A percentile compares a stretch with the other conserved stretches of the same genome.
Evolutionary conservation across 78 protist genomes (phyloP).

Genomic region (Goniomonas avonlea): DNA sequence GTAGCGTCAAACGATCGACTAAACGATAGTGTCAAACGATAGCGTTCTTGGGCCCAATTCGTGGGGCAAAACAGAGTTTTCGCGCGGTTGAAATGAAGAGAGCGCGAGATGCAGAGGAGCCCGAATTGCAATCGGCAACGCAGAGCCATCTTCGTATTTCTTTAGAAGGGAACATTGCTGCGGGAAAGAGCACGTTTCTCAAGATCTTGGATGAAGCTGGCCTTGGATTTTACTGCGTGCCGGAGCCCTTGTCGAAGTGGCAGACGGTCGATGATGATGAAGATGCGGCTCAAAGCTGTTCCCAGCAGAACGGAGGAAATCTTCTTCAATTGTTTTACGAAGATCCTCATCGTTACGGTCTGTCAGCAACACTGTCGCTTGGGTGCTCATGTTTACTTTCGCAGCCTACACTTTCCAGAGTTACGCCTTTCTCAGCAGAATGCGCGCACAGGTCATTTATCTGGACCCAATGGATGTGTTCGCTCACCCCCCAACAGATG

Average conservation of each 20-base stretch:
- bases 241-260: background rate
- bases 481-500: too few relatives aligned
- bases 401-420: conserved; percentile 16
- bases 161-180: background rate
- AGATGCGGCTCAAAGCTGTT: background rate
- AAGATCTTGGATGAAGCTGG: background rate
- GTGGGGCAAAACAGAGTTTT: too few relatives aligned
- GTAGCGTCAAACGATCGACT: too few relatives aligned
- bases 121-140: too few relatives aligned
- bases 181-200: background rate
- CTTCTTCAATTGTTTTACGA: background rate
- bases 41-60: too few relatives aligned
- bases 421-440: background rate
- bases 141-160: background rate
- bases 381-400: too few relatives aligned
- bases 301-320: background rate
- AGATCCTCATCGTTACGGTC: background rate
- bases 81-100: too few relatives aligned
- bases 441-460: background rate
- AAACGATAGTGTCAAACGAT: too few relatives aligned
- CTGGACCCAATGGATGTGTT: too few relatives aligned
- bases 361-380: too few relatives aligned
- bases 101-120: too few relatives aligned
- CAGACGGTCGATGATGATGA: background rate
- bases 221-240: background rate